A percentile compares a stretch with the other conserved stretches of the same genome.
Conservation (phyloP, 768 basidiomycete species). For the Trametopsis cervina region DNA sequence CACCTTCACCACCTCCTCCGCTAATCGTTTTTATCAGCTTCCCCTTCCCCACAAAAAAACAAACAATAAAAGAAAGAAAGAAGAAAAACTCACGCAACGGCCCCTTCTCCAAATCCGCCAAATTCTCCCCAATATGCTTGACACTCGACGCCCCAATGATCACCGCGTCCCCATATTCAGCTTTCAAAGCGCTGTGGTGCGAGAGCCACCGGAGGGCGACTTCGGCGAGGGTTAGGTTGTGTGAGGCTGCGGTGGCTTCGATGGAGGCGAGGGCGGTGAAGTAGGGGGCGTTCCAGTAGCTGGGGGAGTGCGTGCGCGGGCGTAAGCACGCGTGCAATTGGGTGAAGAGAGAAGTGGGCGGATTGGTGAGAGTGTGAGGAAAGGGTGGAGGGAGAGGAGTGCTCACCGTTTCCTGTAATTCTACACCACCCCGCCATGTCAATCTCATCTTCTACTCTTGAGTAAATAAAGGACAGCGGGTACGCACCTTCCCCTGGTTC, state of each 20-base stretch:
- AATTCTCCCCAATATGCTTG: constrained; percentile 50
- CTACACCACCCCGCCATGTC: too few relatives aligned
- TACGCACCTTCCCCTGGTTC: constrained; percentile 38
- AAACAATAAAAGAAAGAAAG: too few relatives aligned
- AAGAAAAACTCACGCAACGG: constrained; percentile 39
- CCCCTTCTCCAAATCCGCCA: constrained; percentile 48
- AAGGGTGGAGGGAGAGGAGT: background rate
- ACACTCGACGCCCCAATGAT: constrained; percentile 59
- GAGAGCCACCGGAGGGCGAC: constrained; percentile 38
- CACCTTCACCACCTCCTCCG: constrained; percentile 14
- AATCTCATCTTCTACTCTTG: too few relatives aligned
- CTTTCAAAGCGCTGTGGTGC: constrained; percentile 41
- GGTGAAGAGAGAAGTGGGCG: background rate
- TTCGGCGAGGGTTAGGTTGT: constrained; percentile 15
- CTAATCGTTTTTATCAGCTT: too few relatives aligned
- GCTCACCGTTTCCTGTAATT: background rate
- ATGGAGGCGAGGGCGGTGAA: constrained; percentile 29
- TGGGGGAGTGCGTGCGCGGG: constrained; percentile 34
- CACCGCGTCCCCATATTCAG: constrained; percentile 42
- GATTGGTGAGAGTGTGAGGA: background rate
- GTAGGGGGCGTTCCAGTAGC: constrained; percentile 29
- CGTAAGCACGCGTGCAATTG: too few relatives aligned
- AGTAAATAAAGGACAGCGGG: too few relatives aligned
- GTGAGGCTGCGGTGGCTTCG: constrained; percentile 25
- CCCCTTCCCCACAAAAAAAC: too few relatives aligned